Percentiles rank a stretch among this genome's conserved stretches.
These are phyloP conservation scores for Aureobasidium melanogenum DNA, from an alignment of 2,329 filamentous ascomycete species.

Conservation along the genomic window DNA sequence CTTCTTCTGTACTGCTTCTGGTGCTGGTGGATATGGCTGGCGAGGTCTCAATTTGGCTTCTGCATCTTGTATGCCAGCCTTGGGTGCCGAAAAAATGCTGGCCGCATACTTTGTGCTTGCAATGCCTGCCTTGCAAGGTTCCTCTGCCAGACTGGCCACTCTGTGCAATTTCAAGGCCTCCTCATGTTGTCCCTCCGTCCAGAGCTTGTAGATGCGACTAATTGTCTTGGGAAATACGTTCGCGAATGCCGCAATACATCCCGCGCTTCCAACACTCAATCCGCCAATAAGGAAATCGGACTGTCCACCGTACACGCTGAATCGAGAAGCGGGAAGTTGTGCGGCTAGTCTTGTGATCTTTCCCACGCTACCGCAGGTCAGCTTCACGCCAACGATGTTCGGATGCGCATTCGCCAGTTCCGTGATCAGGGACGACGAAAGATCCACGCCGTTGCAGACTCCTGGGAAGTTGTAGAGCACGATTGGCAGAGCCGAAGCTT, in stretches of 20 bases:
- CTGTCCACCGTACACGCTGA: constrained; percentile 59
- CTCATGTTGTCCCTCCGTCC: constrained; percentile 45
- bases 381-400: constrained; percentile 56
- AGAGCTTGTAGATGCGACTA: constrained; percentile 53
- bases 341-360: constrained; percentile 51
- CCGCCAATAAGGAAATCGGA: constrained; percentile 54
- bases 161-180: constrained; percentile 55
- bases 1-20: constrained; percentile 35
- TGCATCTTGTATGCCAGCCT: constrained; percentile 52
- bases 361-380: constrained; percentile 55
- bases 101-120: constrained; percentile 62
- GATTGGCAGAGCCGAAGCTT: constrained; percentile 51
- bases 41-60: constrained; percentile 50
- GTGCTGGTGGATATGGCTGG: constrained; percentile 49
- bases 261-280: constrained; percentile 37
- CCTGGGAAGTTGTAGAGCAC: constrained; percentile 65
- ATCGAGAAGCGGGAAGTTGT: constrained; percentile 44
- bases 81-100: constrained; percentile 47
- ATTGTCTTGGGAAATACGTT: constrained; percentile 50
- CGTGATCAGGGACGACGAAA: constrained; percentile 55
- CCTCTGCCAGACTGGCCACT: constrained; percentile 55
- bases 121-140: constrained; percentile 55
- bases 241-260: constrained; percentile 44
- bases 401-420: constrained; percentile 39
- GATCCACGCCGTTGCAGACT: constrained; percentile 58